phyloP scores from a whole-genome alignment of 345 rosid genomes.

The Ceriops decandra region DNA sequence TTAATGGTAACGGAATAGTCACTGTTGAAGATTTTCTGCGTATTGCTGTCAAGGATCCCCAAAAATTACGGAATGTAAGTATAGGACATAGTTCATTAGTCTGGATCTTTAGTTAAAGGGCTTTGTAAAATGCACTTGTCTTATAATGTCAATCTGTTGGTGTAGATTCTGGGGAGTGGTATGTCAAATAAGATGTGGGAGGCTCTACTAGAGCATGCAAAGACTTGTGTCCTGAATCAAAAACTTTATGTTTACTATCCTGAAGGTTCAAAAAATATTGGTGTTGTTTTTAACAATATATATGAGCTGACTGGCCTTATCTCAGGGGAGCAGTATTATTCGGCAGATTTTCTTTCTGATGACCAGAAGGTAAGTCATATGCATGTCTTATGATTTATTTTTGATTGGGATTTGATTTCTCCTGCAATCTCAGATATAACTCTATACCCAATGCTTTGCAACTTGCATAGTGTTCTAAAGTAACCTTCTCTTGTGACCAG shows the following conservation, averaged over 20 bases:
- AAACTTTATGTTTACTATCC: constrained; percentile 82
- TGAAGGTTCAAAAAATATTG: constrained; percentile 75
- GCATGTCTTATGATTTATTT: not conserved
- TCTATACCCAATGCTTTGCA: not conserved
- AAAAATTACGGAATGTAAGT: constrained; percentile 75
- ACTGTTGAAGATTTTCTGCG: constrained; percentile 83
- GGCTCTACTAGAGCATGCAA: constrained; percentile 87
- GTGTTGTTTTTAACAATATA: constrained; percentile 80
- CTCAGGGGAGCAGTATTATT: constrained; percentile 72
- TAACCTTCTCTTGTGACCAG: not conserved
- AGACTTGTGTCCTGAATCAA: constrained; percentile 82
- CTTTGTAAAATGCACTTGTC: constrained; percentile 5
- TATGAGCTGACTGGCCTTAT: constrained; percentile 82
- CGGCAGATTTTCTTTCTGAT: constrained; percentile 80
- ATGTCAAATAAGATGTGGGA: constrained; percentile 99
- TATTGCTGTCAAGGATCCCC: constrained; percentile 64
- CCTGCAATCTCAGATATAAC: not conserved
- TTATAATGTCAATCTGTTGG: constrained; percentile 25
- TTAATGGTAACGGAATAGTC: constrained; percentile 40
- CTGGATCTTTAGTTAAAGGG: constrained; percentile 19
- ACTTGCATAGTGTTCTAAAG: not conserved
- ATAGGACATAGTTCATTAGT: constrained; percentile 20
- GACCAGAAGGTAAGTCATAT: constrained; percentile 70
- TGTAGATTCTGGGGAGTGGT: constrained; percentile 96
- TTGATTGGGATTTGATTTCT: not conserved